These are phyloP conservation scores for Sporothrix luriei DNA, from an alignment of 2,329 filamentous ascomycete species.

Conservation along the genomic window DNA sequence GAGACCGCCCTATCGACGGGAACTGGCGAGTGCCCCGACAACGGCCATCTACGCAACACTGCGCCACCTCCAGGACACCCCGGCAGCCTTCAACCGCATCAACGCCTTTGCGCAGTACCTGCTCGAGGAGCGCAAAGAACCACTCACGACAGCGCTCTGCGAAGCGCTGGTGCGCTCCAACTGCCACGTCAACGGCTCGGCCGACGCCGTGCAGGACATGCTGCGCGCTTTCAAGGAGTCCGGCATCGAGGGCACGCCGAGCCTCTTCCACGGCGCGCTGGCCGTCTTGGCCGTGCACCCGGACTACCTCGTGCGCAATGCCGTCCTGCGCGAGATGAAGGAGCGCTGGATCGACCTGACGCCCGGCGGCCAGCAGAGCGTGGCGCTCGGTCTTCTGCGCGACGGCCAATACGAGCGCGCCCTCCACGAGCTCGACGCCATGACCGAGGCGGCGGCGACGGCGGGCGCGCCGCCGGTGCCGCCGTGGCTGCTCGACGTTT, in stretches of 20 bases:
- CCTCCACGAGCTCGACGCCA: conserved; percentile 66
- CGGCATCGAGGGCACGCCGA: conserved; percentile 64
- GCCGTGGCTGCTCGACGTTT: conserved; percentile 76
- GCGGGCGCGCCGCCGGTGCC: conserved; percentile 48
- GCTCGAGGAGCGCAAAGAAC: conserved; percentile 57
- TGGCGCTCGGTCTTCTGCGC: conserved; percentile 73
- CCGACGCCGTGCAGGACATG: conserved; percentile 62
- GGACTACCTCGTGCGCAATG: conserved; percentile 74
- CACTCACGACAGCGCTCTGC: conserved; percentile 65
- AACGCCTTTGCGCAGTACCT: conserved; percentile 59
- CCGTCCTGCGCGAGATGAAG: conserved; percentile 73
- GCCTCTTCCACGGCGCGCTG: conserved; percentile 71
- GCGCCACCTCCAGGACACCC: conserved; percentile 45
- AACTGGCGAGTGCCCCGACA: conserved; percentile 32
- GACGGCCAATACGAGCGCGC: conserved; percentile 84
- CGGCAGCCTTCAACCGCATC: conserved; percentile 46
- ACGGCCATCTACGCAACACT: conserved; percentile 46
- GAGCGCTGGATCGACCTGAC: conserved; percentile 69
- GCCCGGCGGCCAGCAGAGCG: conserved; percentile 63
- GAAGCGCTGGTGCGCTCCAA: conserved; percentile 75
- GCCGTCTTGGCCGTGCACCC: conserved; percentile 79
- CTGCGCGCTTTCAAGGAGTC: conserved; percentile 70
- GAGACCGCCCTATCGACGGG: conserved; percentile 31
- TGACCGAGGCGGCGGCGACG: conserved; percentile 59
- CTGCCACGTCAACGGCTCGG: conserved; percentile 67